A percentile compares a stretch with the other conserved stretches of the same genome.
phyloP scores from a whole-genome alignment of 2,329 filamentous ascomycete species.

The Stenocarpella maydis region DNA sequence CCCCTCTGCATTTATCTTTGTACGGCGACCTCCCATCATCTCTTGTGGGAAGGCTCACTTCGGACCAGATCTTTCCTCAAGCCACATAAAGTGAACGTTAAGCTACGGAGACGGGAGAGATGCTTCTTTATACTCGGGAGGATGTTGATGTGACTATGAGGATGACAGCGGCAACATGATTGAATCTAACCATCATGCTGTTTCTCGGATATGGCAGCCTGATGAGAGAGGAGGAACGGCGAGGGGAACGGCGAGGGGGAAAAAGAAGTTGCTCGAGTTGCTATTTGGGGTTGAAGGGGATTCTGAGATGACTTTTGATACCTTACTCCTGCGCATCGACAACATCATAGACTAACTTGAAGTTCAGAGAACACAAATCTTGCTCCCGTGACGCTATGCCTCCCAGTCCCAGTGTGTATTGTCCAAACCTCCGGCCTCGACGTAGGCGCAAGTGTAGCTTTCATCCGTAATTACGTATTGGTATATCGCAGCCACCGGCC shows the following conservation, averaged over 20 bases:
- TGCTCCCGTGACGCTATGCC: constrained; percentile 11
- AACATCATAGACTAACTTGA: constrained; percentile 30
- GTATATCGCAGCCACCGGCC: background rate
- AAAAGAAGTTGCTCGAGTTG: constrained; percentile 17
- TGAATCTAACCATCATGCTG: constrained; percentile 19
- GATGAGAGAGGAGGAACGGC: background rate
- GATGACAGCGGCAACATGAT: constrained; percentile 16
- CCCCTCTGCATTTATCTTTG: constrained; percentile 23
- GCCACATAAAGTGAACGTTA: constrained; percentile 30
- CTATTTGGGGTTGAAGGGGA: constrained; percentile 1
- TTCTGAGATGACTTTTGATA: constrained; percentile 23
- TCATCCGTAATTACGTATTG: background rate
- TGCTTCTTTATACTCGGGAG: constrained; percentile 29
- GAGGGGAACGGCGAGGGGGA: background rate
- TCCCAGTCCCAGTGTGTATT: background rate
- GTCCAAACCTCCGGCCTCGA: background rate
- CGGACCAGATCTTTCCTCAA: constrained; percentile 9
- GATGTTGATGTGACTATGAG: constrained; percentile 25
- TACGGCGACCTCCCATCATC: constrained; percentile 9
- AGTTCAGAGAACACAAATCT: constrained; percentile 25
- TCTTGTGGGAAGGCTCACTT: constrained; percentile 9
- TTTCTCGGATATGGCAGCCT: background rate
- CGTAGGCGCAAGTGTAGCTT: background rate
- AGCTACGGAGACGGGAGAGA: constrained; percentile 12
- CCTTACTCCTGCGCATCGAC: constrained; percentile 21